Base-by-base conservation (phyloP, 805 yeast species). In the Candida morakotiae region DNA sequence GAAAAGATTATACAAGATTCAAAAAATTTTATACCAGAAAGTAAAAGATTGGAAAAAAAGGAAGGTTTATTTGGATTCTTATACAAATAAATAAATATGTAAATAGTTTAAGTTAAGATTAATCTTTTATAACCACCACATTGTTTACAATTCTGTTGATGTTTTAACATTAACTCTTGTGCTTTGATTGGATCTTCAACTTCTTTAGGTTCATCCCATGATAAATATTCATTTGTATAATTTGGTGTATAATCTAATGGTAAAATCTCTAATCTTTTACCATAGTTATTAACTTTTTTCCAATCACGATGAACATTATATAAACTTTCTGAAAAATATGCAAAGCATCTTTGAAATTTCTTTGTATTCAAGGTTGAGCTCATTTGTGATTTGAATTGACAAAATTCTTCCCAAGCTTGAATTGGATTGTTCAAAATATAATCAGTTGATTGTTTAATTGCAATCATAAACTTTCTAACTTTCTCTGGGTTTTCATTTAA, bases 1-100 rank as follows among this genome's bases (percentile, higher is more conserved):
- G 78, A 73, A 28, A 85, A 85, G 62, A 85, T 93, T 46, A 73
- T 74, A 48, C 79, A 79, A 42, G 89, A 87, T 49, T 73, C 87
- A 29, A 80, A 76, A 44, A 83, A 84, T 1, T 89, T 81, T 64
- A 66, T 81, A 41, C 94, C 96, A 19, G 73, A 69, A 43, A 79
- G 70, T 20, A 82, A 80, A 48, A 77, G 89, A 56, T 83, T 81
- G 37, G 71, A 71, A 49, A 75, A 81, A 52, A 76, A 79, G 49
- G 63, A 72, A 24, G 73, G 78, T 14, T 74, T 82, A 73, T 73
- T 82, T 37, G 71, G 80, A 7, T 77, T 75, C 58, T 62, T 77
- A 38, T 77, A 74, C 47, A 73, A 73, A 32, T 42, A 35, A 35
- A 11, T 17, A 34, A 8, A 34, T 11, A 23, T 20, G 31, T 28